Evolutionary conservation across 164 flowering plant species (phyloP), one percentile per base, ranked within the genome.

Genomic region (Aristolochia fimbriata): DNA sequence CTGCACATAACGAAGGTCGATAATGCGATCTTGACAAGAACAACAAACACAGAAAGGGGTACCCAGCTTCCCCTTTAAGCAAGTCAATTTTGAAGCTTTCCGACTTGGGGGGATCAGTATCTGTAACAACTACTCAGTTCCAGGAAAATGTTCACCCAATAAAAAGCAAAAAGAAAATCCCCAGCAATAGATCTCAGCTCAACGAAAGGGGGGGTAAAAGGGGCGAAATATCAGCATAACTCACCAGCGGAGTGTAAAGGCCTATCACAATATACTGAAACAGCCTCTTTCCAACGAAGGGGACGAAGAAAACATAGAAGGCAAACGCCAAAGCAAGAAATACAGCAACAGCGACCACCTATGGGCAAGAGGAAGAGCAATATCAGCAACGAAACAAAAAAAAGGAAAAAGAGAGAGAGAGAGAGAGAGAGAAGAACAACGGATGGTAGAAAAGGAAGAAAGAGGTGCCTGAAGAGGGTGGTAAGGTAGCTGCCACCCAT

Each of bases 401-500:
- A 0, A 10, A 33, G n/a, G n/a, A n/a, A n/a, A n/a, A n/a, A n/a
- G n/a, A n/a, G n/a, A n/a, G n/a, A n/a, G n/a, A n/a, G n/a, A n/a
- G n/a, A n/a, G n/a, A n/a, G n/a, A n/a, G n/a, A n/a, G 41, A 17
- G 16, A 59, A 9, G 46, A 62, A 11, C 14, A 46, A 45, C 10
- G 49, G 17, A 1, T 43, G 3, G 21, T 4, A 20, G 58, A 60
- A 33, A 46, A 43, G 51, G 19, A 8, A 33, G 30, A 23, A 60
- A 41, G 47, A n/a, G 48, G 48, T 51, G 83, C 99, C 90, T 94
- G 99, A 23, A 94, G 91, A 47, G 97, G 97, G 64, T 94, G 97
- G 69, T 91, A 85, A 56, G 97, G 97, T 54, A 88, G 96, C 65
- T 94, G 91, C 99, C 99, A 91, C 54, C 99, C 99, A 77, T 94